Evolutionary conservation across 2,329 filamentous ascomycete genomes (phyloP).

Genomic region (Chaetomiaceae sp.): DNA sequence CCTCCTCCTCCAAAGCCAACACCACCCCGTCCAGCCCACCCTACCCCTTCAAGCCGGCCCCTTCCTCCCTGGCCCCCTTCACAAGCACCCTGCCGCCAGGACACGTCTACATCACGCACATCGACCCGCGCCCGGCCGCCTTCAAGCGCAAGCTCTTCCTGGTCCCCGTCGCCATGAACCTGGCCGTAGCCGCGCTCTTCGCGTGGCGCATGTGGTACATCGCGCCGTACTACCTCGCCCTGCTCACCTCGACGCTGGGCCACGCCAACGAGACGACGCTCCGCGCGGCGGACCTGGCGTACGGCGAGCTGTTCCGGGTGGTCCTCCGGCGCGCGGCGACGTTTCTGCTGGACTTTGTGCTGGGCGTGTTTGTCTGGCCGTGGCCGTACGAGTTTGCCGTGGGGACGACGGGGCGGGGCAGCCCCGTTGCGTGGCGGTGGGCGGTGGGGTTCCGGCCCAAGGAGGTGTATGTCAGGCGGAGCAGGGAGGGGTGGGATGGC

Average conservation of each 20-base stretch:
- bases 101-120: slow-evolving; percentile 78
- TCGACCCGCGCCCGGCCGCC: slow-evolving; percentile 64
- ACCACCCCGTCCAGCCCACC: slow-evolving; percentile 17
- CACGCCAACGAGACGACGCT: slow-evolving; percentile 64
- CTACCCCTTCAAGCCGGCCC: slow-evolving; percentile 64
- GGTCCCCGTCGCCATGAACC: slow-evolving; percentile 73
- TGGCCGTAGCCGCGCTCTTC: slow-evolving; percentile 61
- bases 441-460: slow-evolving; percentile 69
- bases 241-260: slow-evolving; percentile 62
- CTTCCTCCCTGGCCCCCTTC: slow-evolving; percentile 61
- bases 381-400: slow-evolving; percentile 72
- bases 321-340: slow-evolving; percentile 57
- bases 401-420: slow-evolving; percentile 47
- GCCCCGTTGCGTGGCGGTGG: slow-evolving; percentile 69
- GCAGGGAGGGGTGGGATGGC: slow-evolving; percentile 56
- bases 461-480: slow-evolving; percentile 78
- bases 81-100: slow-evolving; percentile 60
- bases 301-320: slow-evolving; percentile 52
- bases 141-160: slow-evolving; percentile 82
- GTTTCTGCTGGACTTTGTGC: slow-evolving; percentile 70
- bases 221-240: slow-evolving; percentile 65
- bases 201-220: slow-evolving; percentile 65
- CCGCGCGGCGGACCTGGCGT: slow-evolving; percentile 52
- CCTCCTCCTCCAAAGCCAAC: slow-evolving; percentile 35
- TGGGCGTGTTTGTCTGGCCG: slow-evolving; percentile 64